These are phyloP conservation scores for Wickerhamiella shivajii DNA, from an alignment of 805 yeast genomes.

Conservation along the genomic window DNA sequence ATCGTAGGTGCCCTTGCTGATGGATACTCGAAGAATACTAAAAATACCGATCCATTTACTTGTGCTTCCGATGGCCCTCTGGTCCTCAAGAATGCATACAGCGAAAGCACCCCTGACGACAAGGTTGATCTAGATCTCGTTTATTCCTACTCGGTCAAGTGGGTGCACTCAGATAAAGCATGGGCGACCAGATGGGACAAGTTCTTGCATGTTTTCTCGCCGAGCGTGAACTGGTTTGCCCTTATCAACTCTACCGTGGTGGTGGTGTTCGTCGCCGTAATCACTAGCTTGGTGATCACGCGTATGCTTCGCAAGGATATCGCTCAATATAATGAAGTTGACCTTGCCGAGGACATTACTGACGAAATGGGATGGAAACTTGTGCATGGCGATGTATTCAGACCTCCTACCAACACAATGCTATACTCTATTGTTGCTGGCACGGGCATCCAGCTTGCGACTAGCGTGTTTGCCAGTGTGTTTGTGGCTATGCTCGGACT, in stretches of 20 bases:
- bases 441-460: conserved; percentile 69
- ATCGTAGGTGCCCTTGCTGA: conserved; percentile 81
- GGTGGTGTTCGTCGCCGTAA: conserved; percentile 58
- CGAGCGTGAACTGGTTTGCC: conserved; percentile 93
- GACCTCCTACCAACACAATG: conserved; percentile 62
- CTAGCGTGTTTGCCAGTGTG: conserved; percentile 61
- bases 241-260: conserved; percentile 72
- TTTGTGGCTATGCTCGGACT: conserved; percentile 78
- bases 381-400: conserved; percentile 87
- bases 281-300: conserved; percentile 64
- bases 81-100: conserved; percentile 22
- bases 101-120: conserved; percentile 24
- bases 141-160: conserved; percentile 74
- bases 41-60: conserved; percentile 11
- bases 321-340: conserved; percentile 74
- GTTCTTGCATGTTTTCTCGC: conserved; percentile 80
- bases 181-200: conserved; percentile 99
- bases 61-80: background rate
- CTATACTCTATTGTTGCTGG: conserved; percentile 71
- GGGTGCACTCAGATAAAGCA: conserved; percentile 51
- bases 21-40: conserved; percentile 43
- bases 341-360: conserved; percentile 64
- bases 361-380: conserved; percentile 97
- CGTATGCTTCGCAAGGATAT: conserved; percentile 77
- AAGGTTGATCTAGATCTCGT: conserved; percentile 39